phyloP scores from a whole-genome alignment of 345 rosid genomes.

The Acer yangbiense region DNA sequence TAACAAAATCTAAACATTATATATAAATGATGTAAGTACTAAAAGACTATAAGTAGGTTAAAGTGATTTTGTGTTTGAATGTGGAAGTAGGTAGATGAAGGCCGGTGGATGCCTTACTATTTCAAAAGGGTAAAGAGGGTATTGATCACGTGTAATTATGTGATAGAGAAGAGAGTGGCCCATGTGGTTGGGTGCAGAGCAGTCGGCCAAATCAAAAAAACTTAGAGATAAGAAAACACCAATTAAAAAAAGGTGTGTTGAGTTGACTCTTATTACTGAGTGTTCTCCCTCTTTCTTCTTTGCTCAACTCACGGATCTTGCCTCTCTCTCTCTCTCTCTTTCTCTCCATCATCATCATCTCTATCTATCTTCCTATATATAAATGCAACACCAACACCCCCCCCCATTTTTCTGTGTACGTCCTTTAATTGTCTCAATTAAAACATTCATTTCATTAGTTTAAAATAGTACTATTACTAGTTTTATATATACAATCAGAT shows the following conservation, averaged over 20 bases:
- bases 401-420: not conserved
- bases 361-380: not conserved
- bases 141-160: slow-evolving; percentile 50
- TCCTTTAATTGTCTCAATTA: not conserved
- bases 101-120: too few species aligned
- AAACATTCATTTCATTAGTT: too few species aligned
- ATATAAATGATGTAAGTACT: too few species aligned
- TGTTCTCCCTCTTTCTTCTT: slow-evolving; percentile 33
- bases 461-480: too few species aligned
- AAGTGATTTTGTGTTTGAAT: too few species aligned
- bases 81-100: too few species aligned
- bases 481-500: too few species aligned
- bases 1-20: too few species aligned
- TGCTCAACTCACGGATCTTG: slow-evolving; percentile 82
- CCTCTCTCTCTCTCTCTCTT: slow-evolving; percentile 31
- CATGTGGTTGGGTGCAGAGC: slow-evolving; percentile 41
- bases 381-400: not conserved
- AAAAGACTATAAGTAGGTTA: too few species aligned
- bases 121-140: not conserved
- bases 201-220: slow-evolving; percentile 28
- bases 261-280: slow-evolving; percentile 9
- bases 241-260: not conserved
- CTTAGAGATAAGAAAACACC: slow-evolving; percentile 23
- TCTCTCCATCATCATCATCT: not conserved
- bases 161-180: slow-evolving; percentile 28